These are phyloP conservation scores for Chlorencoelia australis DNA, from an alignment of 2,329 filamentous ascomycete species.

Conservation along the genomic window DNA sequence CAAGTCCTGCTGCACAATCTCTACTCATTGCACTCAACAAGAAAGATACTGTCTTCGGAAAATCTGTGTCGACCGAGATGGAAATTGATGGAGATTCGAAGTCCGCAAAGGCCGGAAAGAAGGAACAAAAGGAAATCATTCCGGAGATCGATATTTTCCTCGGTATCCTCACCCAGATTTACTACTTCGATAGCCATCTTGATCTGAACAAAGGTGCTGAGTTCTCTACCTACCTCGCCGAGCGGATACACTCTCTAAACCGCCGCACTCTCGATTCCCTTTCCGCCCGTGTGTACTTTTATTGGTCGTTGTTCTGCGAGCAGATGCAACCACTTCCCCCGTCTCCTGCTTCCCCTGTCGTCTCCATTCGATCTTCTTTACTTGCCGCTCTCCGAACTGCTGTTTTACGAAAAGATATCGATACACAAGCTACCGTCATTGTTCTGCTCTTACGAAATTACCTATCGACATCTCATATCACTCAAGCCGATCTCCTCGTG, in stretches of 20 bases:
- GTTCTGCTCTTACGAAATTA: constrained; percentile 94
- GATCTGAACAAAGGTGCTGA: constrained; percentile 69
- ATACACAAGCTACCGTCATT: constrained; percentile 94
- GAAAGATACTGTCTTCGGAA: constrained; percentile 52
- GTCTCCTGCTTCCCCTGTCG: constrained; percentile 77
- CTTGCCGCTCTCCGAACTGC: constrained; percentile 85
- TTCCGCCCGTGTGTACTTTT: constrained; percentile 94
- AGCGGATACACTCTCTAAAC: constrained; percentile 81
- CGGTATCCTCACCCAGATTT: constrained; percentile 76
- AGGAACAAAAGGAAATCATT: constrained; percentile 61
- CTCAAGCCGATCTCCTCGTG: constrained; percentile 89
- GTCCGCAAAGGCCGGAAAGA: constrained; percentile 49
- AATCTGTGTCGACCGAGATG: constrained; percentile 53
- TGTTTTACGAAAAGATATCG: constrained; percentile 92
- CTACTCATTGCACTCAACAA: constrained; percentile 62
- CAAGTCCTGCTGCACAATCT: constrained; percentile 51
- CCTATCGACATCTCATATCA: constrained; percentile 89
- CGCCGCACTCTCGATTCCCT: constrained; percentile 89
- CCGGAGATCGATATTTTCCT: constrained; percentile 86
- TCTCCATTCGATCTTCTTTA: constrained; percentile 75
- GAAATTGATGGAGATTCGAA: constrained; percentile 59
- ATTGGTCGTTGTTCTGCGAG: constrained; percentile 93
- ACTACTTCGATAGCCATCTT: constrained; percentile 79
- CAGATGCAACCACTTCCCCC: constrained; percentile 79
- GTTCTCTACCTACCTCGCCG: constrained; percentile 75